Base-by-base conservation (phyloP, 2,329 filamentous ascomycete species). In the Rhynchosporium agropyri region DNA sequence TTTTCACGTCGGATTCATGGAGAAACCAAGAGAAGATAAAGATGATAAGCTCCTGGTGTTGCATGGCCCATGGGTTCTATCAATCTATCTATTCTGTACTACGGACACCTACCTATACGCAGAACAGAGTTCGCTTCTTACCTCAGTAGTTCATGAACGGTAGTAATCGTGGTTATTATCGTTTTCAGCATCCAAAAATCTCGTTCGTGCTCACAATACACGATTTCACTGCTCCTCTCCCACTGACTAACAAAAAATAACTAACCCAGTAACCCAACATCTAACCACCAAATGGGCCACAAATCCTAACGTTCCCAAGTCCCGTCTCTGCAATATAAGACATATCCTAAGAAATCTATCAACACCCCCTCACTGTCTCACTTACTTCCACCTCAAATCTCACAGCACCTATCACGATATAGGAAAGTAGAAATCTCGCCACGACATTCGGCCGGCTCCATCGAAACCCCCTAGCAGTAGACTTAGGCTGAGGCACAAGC, bases 401-500 rank as follows among this genome's bases (percentile, higher is more conserved):
- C 3, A 76, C 8, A 0, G 76, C 46, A 20, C 20, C 20, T 20
- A 20, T 3, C 67, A 58, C 0, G 80, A 67, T 0, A 83, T 64
- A 0, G 83, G 84, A 0, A 80, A 20, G 72, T 0, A 87, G 42
- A 0, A 87, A 71, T 1, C 81, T 74, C 1, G 79, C 77, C 1
- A 87, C 76, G 0, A 90, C 60, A 62, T 91, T 88, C 66, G 91
- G 86, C 0, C 83, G 85, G n/a, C 87, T 72, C 88, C 88, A 91
- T 74, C 89, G 89, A 68, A 81, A 83, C 1, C 65, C 79, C 70
- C 68, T 48, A 60, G 67, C 60, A 73, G 20, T 20, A 20, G 20
- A 20, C 20, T 63, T 46, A 63, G 62, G 2, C 31, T 65, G 4
- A 72, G 74, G 31, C 67, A 75, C 42, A 13, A 66, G 58, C 0